Conservation (phyloP, 345 rosid species). For the Hypericum perforatum region DNA sequence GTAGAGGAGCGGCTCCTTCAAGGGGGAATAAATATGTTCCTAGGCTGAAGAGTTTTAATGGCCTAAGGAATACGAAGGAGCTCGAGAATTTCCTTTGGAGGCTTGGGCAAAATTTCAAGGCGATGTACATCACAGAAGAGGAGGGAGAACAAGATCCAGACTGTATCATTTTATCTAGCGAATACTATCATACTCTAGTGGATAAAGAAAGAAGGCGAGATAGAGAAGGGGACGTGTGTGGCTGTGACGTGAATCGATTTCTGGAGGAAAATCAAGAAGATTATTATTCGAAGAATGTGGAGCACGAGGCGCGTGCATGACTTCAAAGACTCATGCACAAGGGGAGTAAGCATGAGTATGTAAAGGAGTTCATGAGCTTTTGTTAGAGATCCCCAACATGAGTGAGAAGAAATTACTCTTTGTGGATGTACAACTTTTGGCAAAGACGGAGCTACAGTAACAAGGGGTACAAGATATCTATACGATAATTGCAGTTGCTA, state of each 20-base stretch:
- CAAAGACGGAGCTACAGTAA: no score
- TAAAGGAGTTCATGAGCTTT: neutral
- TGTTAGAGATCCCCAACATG: neutral
- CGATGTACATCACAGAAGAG: neutral
- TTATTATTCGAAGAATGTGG: neutral
- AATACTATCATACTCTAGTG: neutral
- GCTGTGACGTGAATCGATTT: no score
- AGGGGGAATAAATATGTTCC: no score
- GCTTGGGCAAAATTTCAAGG: neutral
- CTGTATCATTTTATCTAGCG: neutral
- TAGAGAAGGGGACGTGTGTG: neutral
- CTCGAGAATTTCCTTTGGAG: neutral
- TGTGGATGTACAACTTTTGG: no score
- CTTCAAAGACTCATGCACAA: neutral
- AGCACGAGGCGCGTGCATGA: neutral
- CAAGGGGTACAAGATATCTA: neutral
- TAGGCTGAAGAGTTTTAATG: neutral
- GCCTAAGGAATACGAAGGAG: neutral
- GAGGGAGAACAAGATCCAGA: neutral
- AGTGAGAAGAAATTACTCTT: no score
- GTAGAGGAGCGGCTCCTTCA: no score
- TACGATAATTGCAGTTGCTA: neutral
- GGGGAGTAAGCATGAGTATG: neutral
- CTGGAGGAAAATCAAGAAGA: constrained; percentile 1
- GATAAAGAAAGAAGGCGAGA: neutral